Base-by-base conservation (phyloP, 1,139 yeast species). In the Fermentozyma sake region DNA sequence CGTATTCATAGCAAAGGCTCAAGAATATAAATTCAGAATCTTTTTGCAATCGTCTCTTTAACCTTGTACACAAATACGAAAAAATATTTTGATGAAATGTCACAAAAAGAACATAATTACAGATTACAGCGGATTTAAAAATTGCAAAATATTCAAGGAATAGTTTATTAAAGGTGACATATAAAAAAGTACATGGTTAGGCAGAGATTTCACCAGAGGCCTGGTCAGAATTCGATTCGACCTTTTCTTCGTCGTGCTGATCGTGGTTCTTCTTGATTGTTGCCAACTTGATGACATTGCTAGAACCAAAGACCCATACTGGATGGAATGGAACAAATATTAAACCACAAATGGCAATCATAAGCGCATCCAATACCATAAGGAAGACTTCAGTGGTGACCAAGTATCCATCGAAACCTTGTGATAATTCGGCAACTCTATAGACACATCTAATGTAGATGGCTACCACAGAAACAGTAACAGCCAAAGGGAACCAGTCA, bases 381-480 rank as follows among this genome's bases (percentile, higher is more conserved):
- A 89, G 70, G 52, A 70, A 86, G 18, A 69, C 68, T 55, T 91
- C 97, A 43, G 78, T 79, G 1, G 61, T 55, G 32, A 85, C 79
- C 39, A 87, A 61, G 37, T 64, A 70, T 0, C 96, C 95, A 4
- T 45, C 29, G 76, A 87, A 87, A 10, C 96, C 96, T 45, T 79
- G 74, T 3, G 80, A 63, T 34, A 87, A 67, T 52, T 89, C 96
- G 12, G 77, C 73, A 30, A 86, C 77, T 56, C 96, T 73, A 55
- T 85, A 89, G 20, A 82, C 63, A 51, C 93, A 83, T 54, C 96
- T 75, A 29, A 76, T 68, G 44, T 72, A 82, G 22, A 86, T 68
- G 8, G 73, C 69, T 7, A 79, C 16, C 3, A 80, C 79, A 1
- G 83, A 66, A 7, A 60, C 26, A 0, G 79, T 61, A 11, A 79